Evolutionary conservation across 148 eudicot genomes (phyloP), one percentile per base, ranked within the genome.

Genomic region (Silene uniflora): DNA sequence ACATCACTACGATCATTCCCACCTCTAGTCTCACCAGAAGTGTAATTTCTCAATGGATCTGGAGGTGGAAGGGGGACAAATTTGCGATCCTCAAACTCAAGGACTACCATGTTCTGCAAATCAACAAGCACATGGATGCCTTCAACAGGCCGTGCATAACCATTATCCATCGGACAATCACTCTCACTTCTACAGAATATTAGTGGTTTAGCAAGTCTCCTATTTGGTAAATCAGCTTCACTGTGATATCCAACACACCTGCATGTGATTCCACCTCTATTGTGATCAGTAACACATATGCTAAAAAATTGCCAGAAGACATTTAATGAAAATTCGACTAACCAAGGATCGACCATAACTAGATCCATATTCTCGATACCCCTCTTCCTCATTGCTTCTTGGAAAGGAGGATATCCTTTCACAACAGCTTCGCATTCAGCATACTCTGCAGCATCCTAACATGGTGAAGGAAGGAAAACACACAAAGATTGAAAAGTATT

Each of bases 141-240:
- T 88, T 95, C 98, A 75, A 95, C 97, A 67, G 98, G 98, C 5
- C 93, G 96, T 74, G 98, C 98, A 86, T 95, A 95, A 64, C 98
- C 98, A 85, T 95, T 95, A 83, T 95, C 98, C 91, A 95, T 79
- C 10, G 98, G 97, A 71, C 97, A 89, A 72, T 95, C 92, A 81
- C 98, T 95, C 79, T 95, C 98, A 19, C 91, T 90, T 87, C 93
- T 86, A 80, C 96, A 92, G 61, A 92, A 95, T 67, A 94, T 82
- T 67, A 94, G 89, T 69, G 98, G 98, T 79, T 91, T 94, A 27
- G 98, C 97, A 72, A 94, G 93, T 65, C 98, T 87, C 65, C 91
- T 92, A 67, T 82, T 88, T 23, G 98, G 98, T 73, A 94, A 86
- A 88, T 94, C 98, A 77, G 89, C 87, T 12, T 94, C 94, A 83